Base-by-base conservation (phyloP, 805 yeast genomes). In the Yamadazyma endophytica region DNA sequence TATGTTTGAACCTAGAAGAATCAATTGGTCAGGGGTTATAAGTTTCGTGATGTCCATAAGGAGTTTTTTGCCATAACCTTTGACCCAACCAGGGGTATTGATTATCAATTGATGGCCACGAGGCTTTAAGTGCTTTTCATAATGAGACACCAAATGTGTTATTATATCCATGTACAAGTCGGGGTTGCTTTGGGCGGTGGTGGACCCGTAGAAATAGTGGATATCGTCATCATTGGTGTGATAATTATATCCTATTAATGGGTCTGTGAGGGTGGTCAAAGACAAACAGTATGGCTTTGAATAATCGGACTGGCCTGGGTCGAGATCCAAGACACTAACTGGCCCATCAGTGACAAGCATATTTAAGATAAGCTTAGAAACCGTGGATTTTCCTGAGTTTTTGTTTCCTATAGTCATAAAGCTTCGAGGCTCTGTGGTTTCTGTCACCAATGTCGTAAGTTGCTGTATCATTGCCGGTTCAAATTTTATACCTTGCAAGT, bases 21-120 rank as follows among this genome's bases (percentile, higher is more conserved):
- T 52, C 15, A 84, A 50, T 38, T 73, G 68, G 0, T 80, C 70
- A 0, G 94, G 85, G 16, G 63, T 55, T 2, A 73, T 52, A 7
- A 52, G 36, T 1, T 45, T 37, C 2, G 78, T 61, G 2, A 82
- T 56, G 17, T 66, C 58, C 11, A 56, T 62, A n/a, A 84, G 61
- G 6, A 88, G 56, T 28, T 77, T 80, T 11, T 79, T 64, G 0
- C 97, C 97, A 40, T 76, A 77, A 0, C 96, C 97, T 54, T 83
- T 84, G 18, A 87, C 73, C 96, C 96, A 88, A 0, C 96, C 96
- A 0, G 96, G 90, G 1, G 89, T 75, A 46, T 88, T 88, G 4
- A 89, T 68, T 1, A 88, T 52, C 3, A 87, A 55, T 11, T 61
- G 70, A 13, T 32, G 37, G 2, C 59, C 59, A 8, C 41, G 42